Evolutionary conservation across 108 stramenopile genomes (phyloP), one percentile per base, ranked within the genome.

Genomic region (Pseudonitzschia multiseries): DNA sequence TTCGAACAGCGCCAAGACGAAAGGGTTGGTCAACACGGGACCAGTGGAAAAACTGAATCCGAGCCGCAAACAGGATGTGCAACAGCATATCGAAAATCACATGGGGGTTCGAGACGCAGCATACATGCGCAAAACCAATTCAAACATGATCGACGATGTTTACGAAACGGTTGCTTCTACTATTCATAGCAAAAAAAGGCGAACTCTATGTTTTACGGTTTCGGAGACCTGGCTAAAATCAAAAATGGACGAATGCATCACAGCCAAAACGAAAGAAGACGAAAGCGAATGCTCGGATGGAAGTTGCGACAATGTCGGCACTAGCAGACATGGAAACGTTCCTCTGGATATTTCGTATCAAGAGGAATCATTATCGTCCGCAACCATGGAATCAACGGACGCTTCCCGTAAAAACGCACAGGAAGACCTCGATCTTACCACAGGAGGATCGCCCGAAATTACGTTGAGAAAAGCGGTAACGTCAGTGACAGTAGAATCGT

Each of bases 131-230:
- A 70, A 52, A 50, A 9, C 70, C 14, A 33, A 56, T 36, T 14
- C 56, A 9, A 50, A 52, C 13, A 12, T 70, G 54, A 26, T 52
- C 17, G 70, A 70, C 33, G 48, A 54, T 21, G 28, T 54, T 8
- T 21, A 27, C 18, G 70, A 40, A 12, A 57, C 2, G 27, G 22
- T 51, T 24, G 68, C 26, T 42, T 27, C 26, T 0, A 40, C 29
- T 22, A 56, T 13, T 24, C 22, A 27, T 20, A 62, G 28, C n/a
- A n/a, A n/a, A 28, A 65, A 65, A 40, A 65, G 20, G 29, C 32
- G 57, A 57, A 28, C 53, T 8, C 18, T 70, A 56, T 10, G 57
- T 8, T 70, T 57, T 57, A 70, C 70, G 12, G 50, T 70, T 22
- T 33, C 27, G 5, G 18, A 54, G 33, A 31, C 32, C 18, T 70